A percentile compares a stretch with the other conserved stretches of the same genome.
Evolutionary conservation across 2,329 filamentous ascomycete genomes (phyloP).

Genomic region (Cordyceps tenuipes): DNA sequence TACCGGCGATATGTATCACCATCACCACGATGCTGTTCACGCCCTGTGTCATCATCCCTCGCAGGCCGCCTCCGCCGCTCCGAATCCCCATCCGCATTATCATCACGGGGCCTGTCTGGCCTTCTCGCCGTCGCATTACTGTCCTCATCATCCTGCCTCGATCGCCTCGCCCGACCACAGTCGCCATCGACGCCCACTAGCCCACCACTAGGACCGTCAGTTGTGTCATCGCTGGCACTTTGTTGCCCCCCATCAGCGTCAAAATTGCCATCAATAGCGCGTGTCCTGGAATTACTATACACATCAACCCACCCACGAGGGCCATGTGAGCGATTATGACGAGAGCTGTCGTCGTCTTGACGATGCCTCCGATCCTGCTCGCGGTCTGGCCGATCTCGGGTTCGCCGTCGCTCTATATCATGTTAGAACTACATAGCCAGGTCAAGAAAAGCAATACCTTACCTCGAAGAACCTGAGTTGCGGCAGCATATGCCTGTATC

Average conservation of each 20-base stretch:
- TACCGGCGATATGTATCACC: constrained; percentile 15
- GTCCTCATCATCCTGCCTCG: not conserved
- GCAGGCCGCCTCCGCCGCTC: constrained; percentile 21
- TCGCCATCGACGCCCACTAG: not conserved
- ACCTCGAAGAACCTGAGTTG: constrained; percentile 77
- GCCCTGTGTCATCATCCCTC: constrained; percentile 20
- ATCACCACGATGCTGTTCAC: constrained; percentile 15
- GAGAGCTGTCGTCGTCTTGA: constrained; percentile 19
- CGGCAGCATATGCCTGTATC: constrained; percentile 77
- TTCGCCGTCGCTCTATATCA: constrained; percentile 1
- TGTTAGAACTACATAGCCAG: constrained; percentile 1
- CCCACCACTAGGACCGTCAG: not conserved
- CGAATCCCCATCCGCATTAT: not conserved
- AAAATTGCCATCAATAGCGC: not conserved
- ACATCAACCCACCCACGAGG: constrained; percentile 21
- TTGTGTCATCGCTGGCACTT: not conserved
- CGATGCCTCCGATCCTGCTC: constrained; percentile 15
- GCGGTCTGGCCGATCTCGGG: not conserved
- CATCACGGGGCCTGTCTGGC: not conserved
- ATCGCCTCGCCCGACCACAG: not conserved
- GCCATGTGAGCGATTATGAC: constrained; percentile 22
- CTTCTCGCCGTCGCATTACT: not conserved
- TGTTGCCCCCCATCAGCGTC: not conserved
- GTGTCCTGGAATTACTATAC: constrained; percentile 15
- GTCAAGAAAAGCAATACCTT: constrained; percentile 22